phyloP scores from a whole-genome alignment of 768 basidiomycete species.

The Amanita jacksonii region DNA sequence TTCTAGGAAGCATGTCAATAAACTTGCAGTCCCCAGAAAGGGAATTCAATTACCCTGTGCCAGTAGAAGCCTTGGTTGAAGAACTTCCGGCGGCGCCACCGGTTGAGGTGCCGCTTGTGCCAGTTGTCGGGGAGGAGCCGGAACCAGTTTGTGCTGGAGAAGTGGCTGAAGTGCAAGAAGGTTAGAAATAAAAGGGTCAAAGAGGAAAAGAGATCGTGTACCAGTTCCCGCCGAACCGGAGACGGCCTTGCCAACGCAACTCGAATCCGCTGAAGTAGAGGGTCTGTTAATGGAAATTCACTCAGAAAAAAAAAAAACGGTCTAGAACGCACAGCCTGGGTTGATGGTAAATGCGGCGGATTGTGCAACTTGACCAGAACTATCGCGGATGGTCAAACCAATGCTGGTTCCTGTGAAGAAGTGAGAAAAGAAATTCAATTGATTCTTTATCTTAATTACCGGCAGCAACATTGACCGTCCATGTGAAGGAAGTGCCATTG shows the following conservation, averaged over 20 bases:
- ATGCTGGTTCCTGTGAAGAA: slow-evolving; percentile 36
- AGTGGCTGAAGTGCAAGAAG: slow-evolving; percentile 10
- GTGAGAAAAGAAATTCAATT: neutral
- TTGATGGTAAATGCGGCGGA: slow-evolving; percentile 43
- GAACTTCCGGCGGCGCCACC: slow-evolving; percentile 1
- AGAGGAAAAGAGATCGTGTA: slow-evolving; percentile 8
- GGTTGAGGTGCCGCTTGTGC: no score
- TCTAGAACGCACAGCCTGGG: slow-evolving; percentile 35
- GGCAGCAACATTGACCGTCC: slow-evolving; percentile 40
- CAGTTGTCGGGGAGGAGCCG: no score
- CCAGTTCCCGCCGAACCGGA: slow-evolving; percentile 12
- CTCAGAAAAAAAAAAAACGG: neutral
- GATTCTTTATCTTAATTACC: slow-evolving; percentile 27
- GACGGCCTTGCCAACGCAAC: slow-evolving; percentile 11
- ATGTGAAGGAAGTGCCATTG: slow-evolving; percentile 34
- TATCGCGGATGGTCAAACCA: slow-evolving; percentile 54
- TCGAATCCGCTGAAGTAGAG: slow-evolving; percentile 18
- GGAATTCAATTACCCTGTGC: neutral
- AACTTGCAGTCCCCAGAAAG: neutral
- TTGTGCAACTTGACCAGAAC: slow-evolving; percentile 38
- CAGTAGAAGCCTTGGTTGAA: neutral
- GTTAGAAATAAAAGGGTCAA: slow-evolving; percentile 4
- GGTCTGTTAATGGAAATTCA: slow-evolving; percentile 9
- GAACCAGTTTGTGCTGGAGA: slow-evolving; percentile 10
- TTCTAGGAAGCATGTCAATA: neutral